Evolutionary conservation across 768 basidiomycete species (phyloP).

Genomic region (Pisolithus orientalis): DNA sequence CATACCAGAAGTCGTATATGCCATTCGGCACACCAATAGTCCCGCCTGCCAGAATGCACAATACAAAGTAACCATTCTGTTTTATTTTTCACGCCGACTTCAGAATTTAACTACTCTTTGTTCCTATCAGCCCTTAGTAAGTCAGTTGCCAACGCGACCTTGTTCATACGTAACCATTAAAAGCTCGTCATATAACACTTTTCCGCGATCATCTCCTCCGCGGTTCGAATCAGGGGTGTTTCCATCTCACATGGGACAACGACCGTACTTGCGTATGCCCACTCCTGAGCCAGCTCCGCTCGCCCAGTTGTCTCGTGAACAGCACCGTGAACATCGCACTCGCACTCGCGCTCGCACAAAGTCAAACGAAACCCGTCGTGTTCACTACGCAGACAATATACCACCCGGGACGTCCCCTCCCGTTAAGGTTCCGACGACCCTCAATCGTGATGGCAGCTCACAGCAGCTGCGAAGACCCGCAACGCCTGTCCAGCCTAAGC

Average conservation of each 20-base stretch:
- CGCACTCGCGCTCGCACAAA: background rate
- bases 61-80: conserved; percentile 15
- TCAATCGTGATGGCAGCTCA: conserved; percentile 1
- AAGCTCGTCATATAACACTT: conserved; percentile 22
- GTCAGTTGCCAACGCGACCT: conserved; percentile 7
- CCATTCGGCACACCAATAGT: conserved; percentile 14
- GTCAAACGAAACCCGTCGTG: conserved; percentile 14
- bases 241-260: background rate
- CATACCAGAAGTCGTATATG: conserved; percentile 12
- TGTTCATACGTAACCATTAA: conserved; percentile 7
- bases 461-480: background rate
- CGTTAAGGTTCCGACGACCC: background rate
- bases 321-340: conserved; percentile 3
- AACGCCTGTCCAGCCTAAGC: conserved; percentile 2
- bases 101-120: background rate
- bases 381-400: conserved; percentile 19
- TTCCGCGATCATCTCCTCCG: conserved; percentile 16
- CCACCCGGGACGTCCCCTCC: conserved; percentile 8
- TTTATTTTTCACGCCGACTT: background rate
- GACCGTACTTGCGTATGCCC: background rate
- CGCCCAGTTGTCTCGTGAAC: conserved; percentile 4
- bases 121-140: conserved; percentile 13
- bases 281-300: conserved; percentile 4
- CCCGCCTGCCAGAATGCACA: conserved; percentile 10
- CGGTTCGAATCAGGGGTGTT: background rate